Conservation (phyloP, 768 basidiomycete genomes). For the Leccinum truebloodii region DNA sequence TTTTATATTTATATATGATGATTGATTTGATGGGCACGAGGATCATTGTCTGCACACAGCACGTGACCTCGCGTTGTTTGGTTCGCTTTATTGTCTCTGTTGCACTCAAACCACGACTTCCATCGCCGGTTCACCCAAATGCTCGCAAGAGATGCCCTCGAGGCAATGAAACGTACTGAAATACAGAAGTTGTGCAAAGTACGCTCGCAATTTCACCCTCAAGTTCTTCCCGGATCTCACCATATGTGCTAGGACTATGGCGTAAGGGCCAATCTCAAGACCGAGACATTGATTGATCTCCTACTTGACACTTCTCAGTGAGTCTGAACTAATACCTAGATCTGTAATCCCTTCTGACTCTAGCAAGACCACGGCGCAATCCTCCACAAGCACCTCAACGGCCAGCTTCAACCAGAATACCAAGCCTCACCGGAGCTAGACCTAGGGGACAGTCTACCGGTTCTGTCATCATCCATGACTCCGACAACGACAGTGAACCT, state of each 20-base stretch:
- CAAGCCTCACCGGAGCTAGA: constrained; percentile 29
- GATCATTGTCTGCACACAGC: constrained; percentile 13
- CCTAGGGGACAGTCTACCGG: constrained; percentile 34
- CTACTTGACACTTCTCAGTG: constrained; percentile 54
- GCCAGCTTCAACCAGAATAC: constrained; percentile 35
- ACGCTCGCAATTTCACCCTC: constrained; percentile 17
- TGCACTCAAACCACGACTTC: constrained; percentile 46
- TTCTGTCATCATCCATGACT: constrained; percentile 41
- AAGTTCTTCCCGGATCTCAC: constrained; percentile 15
- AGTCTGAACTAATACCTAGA: constrained; percentile 38
- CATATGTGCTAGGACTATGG: constrained; percentile 61
- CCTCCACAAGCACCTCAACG: constrained; percentile 26
- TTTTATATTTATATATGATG: background rate
- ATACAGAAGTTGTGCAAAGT: constrained; percentile 69
- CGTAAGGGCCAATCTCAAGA: constrained; percentile 80
- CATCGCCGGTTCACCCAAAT: constrained; percentile 28
- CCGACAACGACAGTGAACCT: constrained; percentile 45
- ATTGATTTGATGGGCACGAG: background rate
- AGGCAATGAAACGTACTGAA: constrained; percentile 55
- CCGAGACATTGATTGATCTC: constrained; percentile 75
- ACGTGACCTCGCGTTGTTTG: constrained; percentile 57
- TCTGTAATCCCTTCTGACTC: constrained; percentile 37
- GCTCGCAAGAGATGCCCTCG: constrained; percentile 43
- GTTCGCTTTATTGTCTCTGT: constrained; percentile 40
- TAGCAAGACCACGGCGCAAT: constrained; percentile 27